Conservation (phyloP, 2,329 filamentous ascomycete genomes). For the Pseudocercospora ulei region DNA sequence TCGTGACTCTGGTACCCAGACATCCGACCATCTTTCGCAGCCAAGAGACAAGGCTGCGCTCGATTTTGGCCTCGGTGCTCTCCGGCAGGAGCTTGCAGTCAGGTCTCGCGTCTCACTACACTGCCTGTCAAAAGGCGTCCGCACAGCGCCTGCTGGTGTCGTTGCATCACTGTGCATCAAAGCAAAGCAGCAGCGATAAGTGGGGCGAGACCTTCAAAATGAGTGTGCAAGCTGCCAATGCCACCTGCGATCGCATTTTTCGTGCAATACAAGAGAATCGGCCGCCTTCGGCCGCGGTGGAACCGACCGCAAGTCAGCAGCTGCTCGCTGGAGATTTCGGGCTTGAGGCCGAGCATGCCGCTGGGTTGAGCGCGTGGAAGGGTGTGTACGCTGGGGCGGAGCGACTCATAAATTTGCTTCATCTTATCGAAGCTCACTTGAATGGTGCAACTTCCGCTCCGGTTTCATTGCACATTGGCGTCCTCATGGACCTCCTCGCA, state of each 20-base stretch:
- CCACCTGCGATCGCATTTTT: constrained; percentile 65
- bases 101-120: constrained; percentile 17
- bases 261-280: constrained; percentile 72
- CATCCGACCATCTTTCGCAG: constrained; percentile 78
- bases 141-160: constrained; percentile 58
- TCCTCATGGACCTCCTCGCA: constrained; percentile 58
- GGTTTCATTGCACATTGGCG: constrained; percentile 58
- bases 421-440: constrained; percentile 55
- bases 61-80: constrained; percentile 22
- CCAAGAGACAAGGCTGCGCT: constrained; percentile 54
- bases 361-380: constrained; percentile 57
- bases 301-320: constrained; percentile 21
- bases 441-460: constrained; percentile 53
- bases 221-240: constrained; percentile 56
- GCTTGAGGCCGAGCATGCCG: constrained; percentile 24
- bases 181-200: constrained; percentile 65
- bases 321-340: constrained; percentile 20
- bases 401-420: constrained; percentile 57
- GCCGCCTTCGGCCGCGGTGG: constrained; percentile 52
- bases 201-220: constrained; percentile 60
- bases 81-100: constrained; percentile 38
- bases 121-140: constrained; percentile 33
- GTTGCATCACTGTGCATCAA: constrained; percentile 72
- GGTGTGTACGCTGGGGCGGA: constrained; percentile 66
- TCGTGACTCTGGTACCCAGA: constrained; percentile 62